Conservation (phyloP, 2,329 filamentous ascomycete genomes). For the Amesomyces nigricolor region DNA sequence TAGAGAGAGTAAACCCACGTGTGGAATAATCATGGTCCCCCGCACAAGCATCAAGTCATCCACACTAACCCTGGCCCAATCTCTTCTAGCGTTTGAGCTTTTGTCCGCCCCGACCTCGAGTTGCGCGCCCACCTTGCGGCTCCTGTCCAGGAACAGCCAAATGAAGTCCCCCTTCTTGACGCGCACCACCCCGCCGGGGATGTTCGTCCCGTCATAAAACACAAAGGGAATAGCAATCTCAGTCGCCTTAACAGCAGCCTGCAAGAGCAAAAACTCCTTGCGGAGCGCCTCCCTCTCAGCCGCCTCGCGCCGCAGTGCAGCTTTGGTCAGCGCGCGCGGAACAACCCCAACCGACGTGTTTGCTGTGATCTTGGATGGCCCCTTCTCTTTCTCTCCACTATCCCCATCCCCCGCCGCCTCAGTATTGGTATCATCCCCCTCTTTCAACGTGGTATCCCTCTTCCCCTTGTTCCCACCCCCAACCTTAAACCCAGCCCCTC, state of each 20-base stretch:
- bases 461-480: conserved; percentile 32
- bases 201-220: conserved; percentile 92
- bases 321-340: conserved; percentile 64
- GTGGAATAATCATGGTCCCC: conserved; percentile 86
- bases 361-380: conserved; percentile 47
- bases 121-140: conserved; percentile 82
- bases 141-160: conserved; percentile 90
- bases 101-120: conserved; percentile 64
- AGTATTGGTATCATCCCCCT: conserved; percentile 18
- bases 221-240: conserved; percentile 92
- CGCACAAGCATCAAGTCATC: conserved; percentile 93
- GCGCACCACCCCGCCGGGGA: conserved; percentile 74
- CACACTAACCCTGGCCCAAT: conserved; percentile 90
- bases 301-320: conserved; percentile 66
- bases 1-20: too few species aligned
- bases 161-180: conserved; percentile 90
- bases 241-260: conserved; percentile 80
- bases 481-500: conserved; percentile 25
- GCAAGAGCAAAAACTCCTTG: conserved; percentile 74
- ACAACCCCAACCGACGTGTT: conserved; percentile 57
- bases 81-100: conserved; percentile 61
- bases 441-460: conserved; percentile 11
- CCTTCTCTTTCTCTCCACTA: conserved; percentile 18
- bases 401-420: conserved; percentile 1
- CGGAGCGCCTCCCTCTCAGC: conserved; percentile 66